Evolutionary conservation across 2,329 filamentous ascomycete species (phyloP), one percentile per base, ranked within the genome.

Genomic region (Sporothrix pseudoabietina): DNA sequence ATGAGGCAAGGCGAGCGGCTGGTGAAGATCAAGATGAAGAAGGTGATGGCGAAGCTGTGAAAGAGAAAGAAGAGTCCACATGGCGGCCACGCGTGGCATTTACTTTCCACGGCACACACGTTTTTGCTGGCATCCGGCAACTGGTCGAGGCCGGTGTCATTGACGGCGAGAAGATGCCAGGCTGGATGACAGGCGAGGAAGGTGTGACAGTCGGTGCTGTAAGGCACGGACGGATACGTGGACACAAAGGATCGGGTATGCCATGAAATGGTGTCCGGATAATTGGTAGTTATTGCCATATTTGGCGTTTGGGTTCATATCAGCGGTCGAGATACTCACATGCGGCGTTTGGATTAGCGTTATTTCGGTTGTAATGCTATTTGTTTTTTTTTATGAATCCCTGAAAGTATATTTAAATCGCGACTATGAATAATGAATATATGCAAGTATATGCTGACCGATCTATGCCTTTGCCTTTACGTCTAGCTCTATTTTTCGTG

Each of bases 151-250:
- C 88, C 19, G 93, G 93, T 0, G 85, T 92, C 69, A 84, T 97
- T 35, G 89, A 97, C 79, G 91, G 93, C 1, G 87, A 90, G 78
- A 88, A 85, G 72, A 94, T 97, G 91, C 94, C 94, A 0, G 92
- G 92, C 0, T 97, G 94, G 93, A 91, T 97, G 90, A 96, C 93
- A 0, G 94, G 94, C 1, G 94, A 97, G 78, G 92, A 94, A 61
- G 92, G 90, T 0, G 89, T 96, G 5, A 96, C 92, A 71, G 85
- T 90, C 52, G 92, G 92, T 0, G 86, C 89, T 39, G 89, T 97
- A 4, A 87, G 85, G 76, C 81, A 88, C 74, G 93, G 93, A 1
- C 85, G 90, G 75, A 89, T 94, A 77, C 82, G 83, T 59, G 88
- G 87, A 0, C 82, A 87, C 77, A 88, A 85, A 75, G 88, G 88